Evolutionary conservation across 2,329 filamentous ascomycete genomes (phyloP), one percentile per base, ranked within the genome.

Genomic region (Cercospora beticola): DNA sequence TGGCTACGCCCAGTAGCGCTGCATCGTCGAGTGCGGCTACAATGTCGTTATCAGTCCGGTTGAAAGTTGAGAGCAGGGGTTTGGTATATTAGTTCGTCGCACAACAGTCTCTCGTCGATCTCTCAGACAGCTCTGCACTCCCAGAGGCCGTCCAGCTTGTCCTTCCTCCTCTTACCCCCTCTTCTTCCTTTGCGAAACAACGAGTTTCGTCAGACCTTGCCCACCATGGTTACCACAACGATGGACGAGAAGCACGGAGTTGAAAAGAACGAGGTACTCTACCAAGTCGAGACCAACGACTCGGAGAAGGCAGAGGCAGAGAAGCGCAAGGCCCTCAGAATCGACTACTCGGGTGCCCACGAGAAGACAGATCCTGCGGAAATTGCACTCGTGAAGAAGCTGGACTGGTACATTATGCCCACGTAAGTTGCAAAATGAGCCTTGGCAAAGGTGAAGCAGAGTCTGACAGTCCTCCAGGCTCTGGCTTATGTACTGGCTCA

Each of bases 301-400:
- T 74, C 74, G 1, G 68, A 64, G 5, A 75, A 76, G 68, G 77
- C 77, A 52, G 68, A 64, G 1, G 70, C 76, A 16, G 76, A 77
- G 28, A 75, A 71, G 64, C 77, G 77, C 68, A 71, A 77, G 6
- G 76, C 62, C 52, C 69, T 54, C 62, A 52, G 52, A 8, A 57
- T 73, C 46, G 76, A 76, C 59, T 77, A 78, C 64, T 76, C 75
- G 8, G 76, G 75, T 52, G 76, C 76, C n/a, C 69, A 74, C 43
- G 71, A 69, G 33, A 77, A 78, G 72, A 77, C 74, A n/a, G 75
- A 77, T 54, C 75, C 75, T 1, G 66, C 52, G 9, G 75, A 77
- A 68, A 77, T 78, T 36, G 68, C 62, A 0, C 71, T 77, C 5
- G 76, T 77, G 26, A 75, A 70, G 65, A 78, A 77, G 69, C 71